Evolutionary conservation across 768 basidiomycete genomes (phyloP).

Genomic region (Russula ochroleuca): DNA sequence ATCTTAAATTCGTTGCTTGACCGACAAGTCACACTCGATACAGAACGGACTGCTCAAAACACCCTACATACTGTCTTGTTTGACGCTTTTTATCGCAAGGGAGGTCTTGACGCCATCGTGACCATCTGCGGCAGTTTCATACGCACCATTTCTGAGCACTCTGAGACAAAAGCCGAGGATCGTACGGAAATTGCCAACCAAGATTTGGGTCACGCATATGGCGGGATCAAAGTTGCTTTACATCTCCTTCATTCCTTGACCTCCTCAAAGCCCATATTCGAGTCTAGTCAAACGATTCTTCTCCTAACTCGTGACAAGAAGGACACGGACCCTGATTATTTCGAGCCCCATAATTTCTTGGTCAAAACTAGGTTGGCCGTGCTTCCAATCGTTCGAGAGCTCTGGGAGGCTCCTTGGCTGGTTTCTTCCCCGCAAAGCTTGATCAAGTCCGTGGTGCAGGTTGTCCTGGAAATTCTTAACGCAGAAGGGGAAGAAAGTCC

Average conservation of each 20-base stretch:
- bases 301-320: slow-evolving; percentile 72
- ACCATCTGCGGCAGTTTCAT: slow-evolving; percentile 53
- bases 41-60: slow-evolving; percentile 72
- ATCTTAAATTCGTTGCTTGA: not conserved
- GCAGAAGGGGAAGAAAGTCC: slow-evolving; percentile 75
- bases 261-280: slow-evolving; percentile 74
- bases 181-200: slow-evolving; percentile 55
- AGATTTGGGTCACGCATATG: slow-evolving; percentile 70
- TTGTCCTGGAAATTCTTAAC: slow-evolving; percentile 74
- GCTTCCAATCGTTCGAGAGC: slow-evolving; percentile 57
- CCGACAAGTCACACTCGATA: slow-evolving; percentile 14
- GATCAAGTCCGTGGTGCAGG: slow-evolving; percentile 68
- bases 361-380: slow-evolving; percentile 70
- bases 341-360: slow-evolving; percentile 83
- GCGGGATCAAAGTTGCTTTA: slow-evolving; percentile 76
- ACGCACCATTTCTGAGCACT: slow-evolving; percentile 51
- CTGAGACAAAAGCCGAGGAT: slow-evolving; percentile 48
- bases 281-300: slow-evolving; percentile 76
- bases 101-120: slow-evolving; percentile 68
- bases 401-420: slow-evolving; percentile 88
- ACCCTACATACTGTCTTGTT: slow-evolving; percentile 82
- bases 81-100: slow-evolving; percentile 62
- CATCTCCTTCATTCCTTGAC: slow-evolving; percentile 73
- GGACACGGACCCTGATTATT: slow-evolving; percentile 71
- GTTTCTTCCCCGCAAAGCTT: slow-evolving; percentile 67